Conservation (phyloP, 1,139 yeast genomes). For the Suhomyces ambrosiae region DNA sequence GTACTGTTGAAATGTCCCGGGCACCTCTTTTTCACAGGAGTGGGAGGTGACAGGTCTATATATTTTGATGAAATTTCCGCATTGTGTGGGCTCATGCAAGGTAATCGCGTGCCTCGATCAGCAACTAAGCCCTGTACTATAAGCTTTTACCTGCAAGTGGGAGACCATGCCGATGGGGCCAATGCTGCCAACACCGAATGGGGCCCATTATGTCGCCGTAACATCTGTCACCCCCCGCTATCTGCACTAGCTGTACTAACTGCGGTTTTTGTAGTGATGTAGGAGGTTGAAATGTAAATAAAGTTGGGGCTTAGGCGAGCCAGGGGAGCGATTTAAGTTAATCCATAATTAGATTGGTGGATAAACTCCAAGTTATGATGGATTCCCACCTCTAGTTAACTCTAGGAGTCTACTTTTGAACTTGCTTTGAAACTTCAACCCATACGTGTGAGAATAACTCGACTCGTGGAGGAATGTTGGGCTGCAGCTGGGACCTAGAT, state of each 20-base stretch:
- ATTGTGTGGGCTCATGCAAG: conserved; percentile 7
- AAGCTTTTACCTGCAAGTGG: no score
- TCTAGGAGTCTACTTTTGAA: no score
- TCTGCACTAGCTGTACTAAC: background rate
- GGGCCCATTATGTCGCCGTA: background rate
- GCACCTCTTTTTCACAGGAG: conserved; percentile 2
- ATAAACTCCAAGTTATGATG: no score
- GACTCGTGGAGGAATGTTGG: no score
- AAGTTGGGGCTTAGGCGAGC: conserved; percentile 5
- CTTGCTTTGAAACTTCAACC: no score
- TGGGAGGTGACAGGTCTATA: conserved; percentile 3
- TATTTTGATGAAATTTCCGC: conserved; percentile 5
- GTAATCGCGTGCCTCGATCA: conserved; percentile 8
- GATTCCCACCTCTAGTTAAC: no score
- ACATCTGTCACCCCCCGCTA: background rate
- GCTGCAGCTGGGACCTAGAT: no score
- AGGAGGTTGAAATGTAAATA: conserved; percentile 13
- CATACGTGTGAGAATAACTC: no score
- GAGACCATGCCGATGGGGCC: background rate
- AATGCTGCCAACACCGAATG: conserved; percentile 1
- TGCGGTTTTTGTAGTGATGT: conserved; percentile 10
- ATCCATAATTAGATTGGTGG: no score
- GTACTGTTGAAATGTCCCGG: conserved; percentile 8
- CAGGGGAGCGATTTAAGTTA: conserved; percentile 5
- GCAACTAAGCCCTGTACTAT: no score